Evolutionary conservation across 768 basidiomycete species (phyloP).

Genomic region (Trametes coccinea): DNA sequence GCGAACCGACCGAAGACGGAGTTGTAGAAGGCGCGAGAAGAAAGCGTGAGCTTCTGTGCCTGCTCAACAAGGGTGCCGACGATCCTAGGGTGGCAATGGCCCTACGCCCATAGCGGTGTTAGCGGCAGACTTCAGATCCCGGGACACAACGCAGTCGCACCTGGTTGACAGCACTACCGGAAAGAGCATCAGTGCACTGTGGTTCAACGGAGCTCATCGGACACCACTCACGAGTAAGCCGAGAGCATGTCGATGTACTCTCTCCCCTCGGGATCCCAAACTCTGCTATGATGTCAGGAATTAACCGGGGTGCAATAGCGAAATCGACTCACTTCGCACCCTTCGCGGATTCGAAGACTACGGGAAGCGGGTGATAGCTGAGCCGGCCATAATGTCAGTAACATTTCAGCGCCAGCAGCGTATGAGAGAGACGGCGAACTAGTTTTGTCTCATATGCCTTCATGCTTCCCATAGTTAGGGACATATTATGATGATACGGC

Average conservation of each 20-base stretch:
- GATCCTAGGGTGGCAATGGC: slow-evolving; percentile 91
- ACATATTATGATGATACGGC: not conserved
- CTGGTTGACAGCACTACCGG: slow-evolving; percentile 80
- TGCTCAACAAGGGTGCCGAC: slow-evolving; percentile 80
- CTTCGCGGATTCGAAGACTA: slow-evolving; percentile 88
- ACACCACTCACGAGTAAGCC: slow-evolving; percentile 82
- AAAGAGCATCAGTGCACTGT: not conserved
- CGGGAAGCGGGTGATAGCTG: slow-evolving; percentile 94
- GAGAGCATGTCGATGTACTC: slow-evolving; percentile 98
- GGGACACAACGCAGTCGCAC: slow-evolving; percentile 38
- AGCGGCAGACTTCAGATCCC: slow-evolving; percentile 5
- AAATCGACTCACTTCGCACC: slow-evolving; percentile 81
- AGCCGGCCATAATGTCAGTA: slow-evolving; percentile 19
- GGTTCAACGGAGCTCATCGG: slow-evolving; percentile 5
- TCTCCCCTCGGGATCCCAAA: slow-evolving; percentile 94
- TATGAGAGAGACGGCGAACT: slow-evolving; percentile 13
- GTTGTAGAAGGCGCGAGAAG: slow-evolving; percentile 96
- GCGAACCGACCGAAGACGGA: slow-evolving; percentile 90
- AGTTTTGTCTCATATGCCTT: slow-evolving; percentile 8
- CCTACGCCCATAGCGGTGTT: slow-evolving; percentile 39
- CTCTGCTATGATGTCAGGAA: slow-evolving; percentile 42
- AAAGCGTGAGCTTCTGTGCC: slow-evolving; percentile 87
- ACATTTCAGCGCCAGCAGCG: not conserved
- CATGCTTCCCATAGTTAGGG: slow-evolving; percentile 8
- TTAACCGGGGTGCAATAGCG: slow-evolving; percentile 25